phyloP scores from a whole-genome alignment of 73 alveolate species.

The Stentor roeselii region DNA sequence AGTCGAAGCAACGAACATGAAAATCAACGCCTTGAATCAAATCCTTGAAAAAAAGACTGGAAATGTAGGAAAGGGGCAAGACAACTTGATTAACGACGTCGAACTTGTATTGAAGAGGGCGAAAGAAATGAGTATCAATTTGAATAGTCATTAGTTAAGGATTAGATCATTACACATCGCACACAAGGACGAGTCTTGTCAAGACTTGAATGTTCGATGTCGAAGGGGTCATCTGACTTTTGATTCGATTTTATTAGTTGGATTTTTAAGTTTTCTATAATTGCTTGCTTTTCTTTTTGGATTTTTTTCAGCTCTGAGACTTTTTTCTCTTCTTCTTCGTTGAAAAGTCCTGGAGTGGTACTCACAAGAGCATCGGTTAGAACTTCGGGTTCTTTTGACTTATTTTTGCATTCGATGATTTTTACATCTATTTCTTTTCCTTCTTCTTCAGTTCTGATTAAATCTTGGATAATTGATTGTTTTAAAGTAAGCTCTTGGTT shows the following conservation, averaged over 20 bases:
- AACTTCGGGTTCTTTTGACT: neutral
- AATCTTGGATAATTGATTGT: neutral
- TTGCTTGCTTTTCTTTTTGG: neutral
- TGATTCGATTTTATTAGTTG: neutral
- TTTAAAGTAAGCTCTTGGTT: neutral
- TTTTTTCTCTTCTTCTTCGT: neutral
- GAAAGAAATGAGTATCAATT: neutral
- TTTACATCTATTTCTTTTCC: neutral
- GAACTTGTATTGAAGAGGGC: neutral
- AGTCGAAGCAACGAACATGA: neutral
- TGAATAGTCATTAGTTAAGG: neutral
- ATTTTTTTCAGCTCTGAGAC: neutral
- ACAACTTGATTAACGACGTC: neutral
- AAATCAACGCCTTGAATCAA: neutral
- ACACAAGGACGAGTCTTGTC: neutral
- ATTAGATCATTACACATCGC: neutral
- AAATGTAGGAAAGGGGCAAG: neutral
- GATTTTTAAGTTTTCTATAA: neutral
- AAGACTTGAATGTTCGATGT: neutral
- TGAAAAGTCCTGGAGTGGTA: neutral
- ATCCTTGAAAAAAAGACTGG: neutral
- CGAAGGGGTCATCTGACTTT: neutral
- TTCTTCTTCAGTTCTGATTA: neutral
- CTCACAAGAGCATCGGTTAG: neutral
- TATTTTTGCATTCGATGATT: neutral